Base-by-base conservation (phyloP, 371 early-diverging fungal species). In the Mortierella sp. region DNA sequence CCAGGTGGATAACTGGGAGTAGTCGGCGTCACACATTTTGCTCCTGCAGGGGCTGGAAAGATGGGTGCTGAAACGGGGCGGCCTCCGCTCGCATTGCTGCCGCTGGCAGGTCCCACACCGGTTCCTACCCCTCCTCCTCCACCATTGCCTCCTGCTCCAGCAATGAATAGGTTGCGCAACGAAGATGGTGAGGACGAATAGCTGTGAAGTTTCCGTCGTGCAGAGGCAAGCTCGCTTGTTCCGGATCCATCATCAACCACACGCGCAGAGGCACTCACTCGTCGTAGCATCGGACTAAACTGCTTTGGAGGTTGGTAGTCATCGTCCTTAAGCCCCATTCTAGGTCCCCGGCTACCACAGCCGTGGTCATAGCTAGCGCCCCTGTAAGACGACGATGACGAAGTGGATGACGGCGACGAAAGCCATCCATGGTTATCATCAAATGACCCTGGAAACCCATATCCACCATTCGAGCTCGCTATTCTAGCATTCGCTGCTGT, bases 401-500 rank as follows among this genome's bases (percentile, higher is more conserved):
- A 44, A 12, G 51, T 52, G 26, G 25, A 59, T 15, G 45, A 50
- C 6, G 57, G 19, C 51, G 57, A 7, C 37, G 55, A 15, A 18
- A 25, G 55, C 43, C 44, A 26, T 29, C 44, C 53, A 37, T 37
- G 37, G 9, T 9, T 9, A 37, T 58, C 47, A 28, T 64, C 74
- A 18, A 57, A 37, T 11, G 55, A n/a, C 23, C 63, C 60, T 5
- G 67, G 64, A 28, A 60, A 64, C 21, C 53, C n/a, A 16, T 21
- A 62, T 28, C 30, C 52, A 19, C 68, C 62, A n/a, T 52, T 52
- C 5, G 37, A n/a, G 15, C 51, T 57, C 0, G 66, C 57, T 14
- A 65, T 28, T 43, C 68, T 60, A 21, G 76, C 68, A 61, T 66
- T 63, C 5, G 72, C 64, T 2, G 64, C 76, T n/a, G 76, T 71